phyloP scores from a whole-genome alignment of 305 asterid genomes.

The Fraxinus platypoda region DNA sequence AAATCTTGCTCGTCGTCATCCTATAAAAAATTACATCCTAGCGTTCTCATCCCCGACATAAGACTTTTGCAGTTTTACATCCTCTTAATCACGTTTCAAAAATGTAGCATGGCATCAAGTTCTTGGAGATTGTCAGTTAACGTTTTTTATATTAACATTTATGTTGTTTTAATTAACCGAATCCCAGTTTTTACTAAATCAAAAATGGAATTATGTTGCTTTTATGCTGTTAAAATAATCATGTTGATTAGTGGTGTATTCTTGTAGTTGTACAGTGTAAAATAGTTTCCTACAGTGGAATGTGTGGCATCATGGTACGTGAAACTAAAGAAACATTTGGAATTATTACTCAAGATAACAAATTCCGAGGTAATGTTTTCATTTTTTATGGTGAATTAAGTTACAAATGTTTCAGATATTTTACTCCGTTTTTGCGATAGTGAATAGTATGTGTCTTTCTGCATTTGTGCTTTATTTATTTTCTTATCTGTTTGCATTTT shows the following conservation, averaged over 20 bases:
- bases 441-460: not conserved
- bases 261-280: constrained; percentile 71
- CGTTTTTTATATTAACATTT: not conserved
- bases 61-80: not conserved
- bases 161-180: not conserved
- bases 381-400: not conserved
- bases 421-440: not conserved
- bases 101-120: not conserved
- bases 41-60: not conserved
- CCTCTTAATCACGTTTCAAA: not conserved
- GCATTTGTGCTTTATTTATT: not conserved
- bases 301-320: constrained; percentile 72
- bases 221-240: not conserved
- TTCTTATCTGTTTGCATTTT: not conserved
- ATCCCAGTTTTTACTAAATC: not conserved
- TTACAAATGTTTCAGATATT: not conserved
- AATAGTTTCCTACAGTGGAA: constrained; percentile 46
- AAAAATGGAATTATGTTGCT: not conserved
- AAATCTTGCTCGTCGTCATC: not conserved
- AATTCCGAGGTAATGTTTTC: constrained; percentile 58
- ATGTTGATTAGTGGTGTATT: constrained; percentile 1
- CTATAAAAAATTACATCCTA: not conserved
- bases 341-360: constrained; percentile 69
- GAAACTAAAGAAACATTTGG: constrained; percentile 88
- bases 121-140: not conserved